Conservation (phyloP, 2,329 filamentous ascomycete species). For the Talaromyces sp. region DNA sequence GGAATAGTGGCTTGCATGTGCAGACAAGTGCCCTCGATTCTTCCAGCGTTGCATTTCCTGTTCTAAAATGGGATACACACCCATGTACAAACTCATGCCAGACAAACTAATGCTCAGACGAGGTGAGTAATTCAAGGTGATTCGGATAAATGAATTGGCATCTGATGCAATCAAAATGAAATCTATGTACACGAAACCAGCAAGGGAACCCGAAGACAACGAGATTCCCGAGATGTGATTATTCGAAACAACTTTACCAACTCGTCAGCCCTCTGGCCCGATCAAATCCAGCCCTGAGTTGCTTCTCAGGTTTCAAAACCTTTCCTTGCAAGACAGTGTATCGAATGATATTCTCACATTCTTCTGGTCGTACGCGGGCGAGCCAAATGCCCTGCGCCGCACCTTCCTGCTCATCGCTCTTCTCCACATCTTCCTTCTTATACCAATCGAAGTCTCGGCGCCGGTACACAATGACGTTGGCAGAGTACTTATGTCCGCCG, state of each 20-base stretch:
- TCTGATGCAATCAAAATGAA: neutral
- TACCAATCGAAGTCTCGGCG: slow-evolving; percentile 51
- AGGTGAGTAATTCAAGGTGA: neutral
- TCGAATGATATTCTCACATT: slow-evolving; percentile 88
- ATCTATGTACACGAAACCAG: neutral
- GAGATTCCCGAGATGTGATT: too few species aligned
- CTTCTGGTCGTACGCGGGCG: slow-evolving; percentile 78
- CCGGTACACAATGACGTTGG: slow-evolving; percentile 92
- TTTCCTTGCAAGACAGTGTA: slow-evolving; percentile 93
- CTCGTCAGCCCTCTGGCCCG: slow-evolving; percentile 76
- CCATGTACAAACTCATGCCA: too few species aligned
- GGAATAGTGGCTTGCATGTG: neutral
- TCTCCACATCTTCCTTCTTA: slow-evolving; percentile 28
- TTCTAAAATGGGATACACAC: too few species aligned
- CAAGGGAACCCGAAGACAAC: neutral
- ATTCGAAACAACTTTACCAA: slow-evolving; percentile 63
- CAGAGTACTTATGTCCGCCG: slow-evolving; percentile 93
- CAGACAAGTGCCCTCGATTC: too few species aligned
- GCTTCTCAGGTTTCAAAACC: slow-evolving; percentile 82
- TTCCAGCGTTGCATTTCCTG: neutral
- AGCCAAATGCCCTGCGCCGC: slow-evolving; percentile 93
- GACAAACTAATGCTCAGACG: too few species aligned
- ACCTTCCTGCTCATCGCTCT: slow-evolving; percentile 50
- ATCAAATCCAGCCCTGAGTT: slow-evolving; percentile 90
- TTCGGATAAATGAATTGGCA: neutral